Evolutionary conservation across 1,139 yeast species (phyloP).

Genomic region (Yamadazyma triangularis): DNA sequence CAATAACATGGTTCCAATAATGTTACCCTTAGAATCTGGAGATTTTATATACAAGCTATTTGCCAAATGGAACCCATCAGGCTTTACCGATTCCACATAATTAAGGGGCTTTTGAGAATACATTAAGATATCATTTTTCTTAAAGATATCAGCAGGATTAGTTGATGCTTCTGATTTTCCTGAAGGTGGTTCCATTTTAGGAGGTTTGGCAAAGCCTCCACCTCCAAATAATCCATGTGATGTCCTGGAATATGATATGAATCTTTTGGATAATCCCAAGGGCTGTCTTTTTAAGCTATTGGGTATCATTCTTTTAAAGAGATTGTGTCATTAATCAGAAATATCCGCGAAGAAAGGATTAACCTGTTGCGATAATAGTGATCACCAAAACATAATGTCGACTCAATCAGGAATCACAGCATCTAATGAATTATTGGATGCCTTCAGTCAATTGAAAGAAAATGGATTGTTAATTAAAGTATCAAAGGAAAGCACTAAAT

Average conservation of each 20-base stretch:
- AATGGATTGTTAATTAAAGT: conserved; percentile 36
- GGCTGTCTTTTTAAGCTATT: background rate
- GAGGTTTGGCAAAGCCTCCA: conserved; percentile 15
- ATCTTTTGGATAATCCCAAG: background rate
- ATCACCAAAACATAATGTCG: no score
- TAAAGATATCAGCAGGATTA: conserved; percentile 43
- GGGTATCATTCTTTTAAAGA: background rate
- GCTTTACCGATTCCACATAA: conserved; percentile 40
- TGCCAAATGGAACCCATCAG: conserved; percentile 39
- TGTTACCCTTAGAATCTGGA: conserved; percentile 41
- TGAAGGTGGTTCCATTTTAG: conserved; percentile 27
- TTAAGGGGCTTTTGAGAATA: conserved; percentile 41
- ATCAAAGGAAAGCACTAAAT: conserved; percentile 42
- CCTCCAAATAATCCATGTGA: conserved; percentile 25
- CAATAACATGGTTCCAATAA: conserved; percentile 54
- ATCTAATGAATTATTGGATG: conserved; percentile 34
- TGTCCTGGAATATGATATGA: background rate
- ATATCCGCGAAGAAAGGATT: no score
- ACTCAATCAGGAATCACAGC: conserved; percentile 68
- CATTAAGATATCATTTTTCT: conserved; percentile 42
- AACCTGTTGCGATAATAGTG: no score
- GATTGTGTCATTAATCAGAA: no score
- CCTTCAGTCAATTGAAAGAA: conserved; percentile 20
- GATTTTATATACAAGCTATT: conserved; percentile 37
- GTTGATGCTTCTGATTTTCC: conserved; percentile 38